These are phyloP conservation scores for Fusarium liriodendri DNA, from an alignment of 2,329 filamentous ascomycete species.

Conservation along the genomic window DNA sequence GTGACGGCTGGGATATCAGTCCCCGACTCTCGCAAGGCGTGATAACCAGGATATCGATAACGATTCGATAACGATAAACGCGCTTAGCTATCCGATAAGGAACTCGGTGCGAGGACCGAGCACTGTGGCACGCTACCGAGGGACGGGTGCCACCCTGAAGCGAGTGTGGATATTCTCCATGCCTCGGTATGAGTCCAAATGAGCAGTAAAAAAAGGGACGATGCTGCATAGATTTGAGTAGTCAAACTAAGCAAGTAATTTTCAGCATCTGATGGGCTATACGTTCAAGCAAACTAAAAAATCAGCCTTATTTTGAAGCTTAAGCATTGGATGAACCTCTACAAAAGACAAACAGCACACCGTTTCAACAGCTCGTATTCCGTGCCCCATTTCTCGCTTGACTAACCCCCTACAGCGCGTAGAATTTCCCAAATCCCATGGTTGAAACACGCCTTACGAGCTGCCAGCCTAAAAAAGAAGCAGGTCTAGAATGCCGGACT, in stretches of 20 bases:
- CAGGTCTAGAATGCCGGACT: not conserved
- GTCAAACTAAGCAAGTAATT: not conserved
- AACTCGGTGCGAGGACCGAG: not conserved
- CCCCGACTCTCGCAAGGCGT: not conserved
- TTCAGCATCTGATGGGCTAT: not conserved
- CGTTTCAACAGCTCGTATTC: not conserved
- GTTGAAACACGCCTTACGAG: not conserved
- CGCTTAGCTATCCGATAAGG: not conserved
- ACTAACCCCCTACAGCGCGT: not conserved
- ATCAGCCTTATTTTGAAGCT: not conserved
- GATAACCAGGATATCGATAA: not conserved
- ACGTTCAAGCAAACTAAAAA: fast-evolving
- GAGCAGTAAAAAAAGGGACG: not conserved
- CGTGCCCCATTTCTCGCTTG: not conserved
- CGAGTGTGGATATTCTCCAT: not conserved
- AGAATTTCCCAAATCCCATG: not conserved
- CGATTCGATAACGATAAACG: not conserved
- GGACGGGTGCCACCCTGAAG: not conserved
- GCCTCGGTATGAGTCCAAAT: not conserved
- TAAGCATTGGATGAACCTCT: not conserved
- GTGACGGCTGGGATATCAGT: not conserved
- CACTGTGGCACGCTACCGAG: no score
- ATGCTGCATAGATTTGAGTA: not conserved
- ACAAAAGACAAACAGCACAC: no score
- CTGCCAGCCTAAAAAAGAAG: no score